A percentile compares a stretch with the other conserved stretches of the same genome.
Conservation (phyloP, 805 yeast genomes). For the Wickerhamomyces sydowiorum region DNA sequence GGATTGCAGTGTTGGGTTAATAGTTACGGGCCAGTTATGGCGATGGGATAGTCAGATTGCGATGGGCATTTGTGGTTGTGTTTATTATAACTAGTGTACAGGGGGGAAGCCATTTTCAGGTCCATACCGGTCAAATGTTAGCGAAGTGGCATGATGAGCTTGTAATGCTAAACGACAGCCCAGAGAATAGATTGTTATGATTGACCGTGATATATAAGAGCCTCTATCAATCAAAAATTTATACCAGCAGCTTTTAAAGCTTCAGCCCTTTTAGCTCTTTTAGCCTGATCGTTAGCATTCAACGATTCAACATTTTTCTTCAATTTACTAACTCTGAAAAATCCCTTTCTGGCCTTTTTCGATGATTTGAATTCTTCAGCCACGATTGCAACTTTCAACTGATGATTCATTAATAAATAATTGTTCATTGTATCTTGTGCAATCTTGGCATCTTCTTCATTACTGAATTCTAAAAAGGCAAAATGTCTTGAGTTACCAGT, state of each 20-base stretch:
- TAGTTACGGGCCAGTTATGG: too few species aligned
- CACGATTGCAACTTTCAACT: constrained; percentile 63
- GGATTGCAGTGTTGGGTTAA: too few species aligned
- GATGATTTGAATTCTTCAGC: constrained; percentile 39
- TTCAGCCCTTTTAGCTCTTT: constrained; percentile 27
- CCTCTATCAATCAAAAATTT: constrained; percentile 27
- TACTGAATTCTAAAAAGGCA: constrained; percentile 81
- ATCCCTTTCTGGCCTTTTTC: constrained; percentile 29
- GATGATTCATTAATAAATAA: constrained; percentile 82
- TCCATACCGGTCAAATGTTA: too few species aligned
- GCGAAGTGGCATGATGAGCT: too few species aligned
- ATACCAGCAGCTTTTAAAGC: constrained; percentile 31
- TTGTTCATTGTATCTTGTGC: constrained; percentile 97
- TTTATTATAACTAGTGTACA: too few species aligned
- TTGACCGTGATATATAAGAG: background rate
- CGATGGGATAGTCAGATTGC: too few species aligned
- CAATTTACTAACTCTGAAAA: constrained; percentile 23
- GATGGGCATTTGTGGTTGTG: too few species aligned
- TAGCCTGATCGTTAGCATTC: constrained; percentile 25
- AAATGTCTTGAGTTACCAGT: constrained; percentile 90
- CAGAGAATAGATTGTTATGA: too few species aligned
- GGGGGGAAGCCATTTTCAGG: too few species aligned
- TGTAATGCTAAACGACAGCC: too few species aligned
- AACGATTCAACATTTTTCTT: constrained; percentile 26
- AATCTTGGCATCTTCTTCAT: constrained; percentile 69